Conservation (phyloP, 192 early-diverging fungal genomes). For the Coemansia sp. region DNA sequence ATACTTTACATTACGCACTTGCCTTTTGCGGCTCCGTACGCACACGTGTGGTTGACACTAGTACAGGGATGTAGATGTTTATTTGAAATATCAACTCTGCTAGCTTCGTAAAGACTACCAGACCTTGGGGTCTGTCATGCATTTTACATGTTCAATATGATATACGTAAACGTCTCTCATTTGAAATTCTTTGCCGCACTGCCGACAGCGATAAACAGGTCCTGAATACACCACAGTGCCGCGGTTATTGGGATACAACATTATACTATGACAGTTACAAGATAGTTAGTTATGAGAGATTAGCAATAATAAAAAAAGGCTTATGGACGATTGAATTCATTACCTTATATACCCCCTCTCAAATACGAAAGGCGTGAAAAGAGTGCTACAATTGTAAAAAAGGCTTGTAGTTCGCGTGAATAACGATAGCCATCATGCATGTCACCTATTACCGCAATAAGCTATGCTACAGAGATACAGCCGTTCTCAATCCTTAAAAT, state of each 20-base stretch:
- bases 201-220: neutral
- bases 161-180: neutral
- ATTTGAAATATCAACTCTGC: neutral
- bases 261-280: neutral
- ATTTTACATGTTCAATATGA: neutral
- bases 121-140: neutral
- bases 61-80: neutral
- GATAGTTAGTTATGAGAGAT: neutral
- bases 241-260: neutral
- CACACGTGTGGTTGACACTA: neutral
- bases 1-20: neutral
- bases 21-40: neutral
- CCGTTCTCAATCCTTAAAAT: too few species aligned
- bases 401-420: neutral
- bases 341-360: neutral
- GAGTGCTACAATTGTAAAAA: neutral
- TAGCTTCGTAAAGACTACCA: neutral
- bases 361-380: neutral
- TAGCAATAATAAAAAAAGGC: neutral
- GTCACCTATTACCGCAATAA: too few species aligned
- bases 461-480: too few species aligned
- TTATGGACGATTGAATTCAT: neutral
- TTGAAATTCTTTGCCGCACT: neutral
- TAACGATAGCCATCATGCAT: too few species aligned
- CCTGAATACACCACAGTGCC: neutral